Base-by-base conservation (phyloP, 208 protist species). In the Vickermania spadyakhi region DNA sequence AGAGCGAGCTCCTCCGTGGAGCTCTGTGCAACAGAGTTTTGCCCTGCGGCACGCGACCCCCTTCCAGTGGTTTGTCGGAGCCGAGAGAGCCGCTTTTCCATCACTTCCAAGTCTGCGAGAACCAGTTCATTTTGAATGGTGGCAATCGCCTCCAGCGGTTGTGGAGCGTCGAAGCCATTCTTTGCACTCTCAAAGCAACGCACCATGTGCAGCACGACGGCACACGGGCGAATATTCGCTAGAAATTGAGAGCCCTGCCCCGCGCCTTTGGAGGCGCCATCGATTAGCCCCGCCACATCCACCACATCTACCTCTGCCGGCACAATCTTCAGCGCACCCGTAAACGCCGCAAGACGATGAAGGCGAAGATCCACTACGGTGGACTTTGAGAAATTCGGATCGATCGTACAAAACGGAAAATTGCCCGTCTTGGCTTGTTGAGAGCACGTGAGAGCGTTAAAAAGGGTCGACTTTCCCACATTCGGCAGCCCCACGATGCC, bases 371-470 rank as follows among this genome's bases (percentile, higher is more conserved):
- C 91, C n/a, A 78, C 56, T 5, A 96, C 84, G 3, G 78, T 65
- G 18, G 83, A 86, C 51, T 77, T 84, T 23, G 84, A 74, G 0
- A 90, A 58, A 68, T 96, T 96, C 21, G 93, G 87, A 63, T 97
- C 74, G 50, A 97, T 97, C 0, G 93, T 97, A 62, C 90, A 96
- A 60, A 97, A 97, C 4, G 90, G 89, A 29, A 89, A 96, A 64
- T 97, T 97, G 2, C 82, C 90, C n/a, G 93, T 94, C 66, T 94
- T 92, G 26, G 87, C 90, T 26, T 86, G 70, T 58, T 86, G 68
- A 27, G 78, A 84, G 67, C 84, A 89, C 21, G 93, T 97, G 42
- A 97, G 75, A 11, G 87, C 90, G 79, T 97, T 97, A 61, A 97
- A 97, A 22, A 97, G 71, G 52, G 92, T 96, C 0, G 88, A 96